Conservation (phyloP, 768 basidiomycete genomes). For the Boletus tomentosulus region DNA sequence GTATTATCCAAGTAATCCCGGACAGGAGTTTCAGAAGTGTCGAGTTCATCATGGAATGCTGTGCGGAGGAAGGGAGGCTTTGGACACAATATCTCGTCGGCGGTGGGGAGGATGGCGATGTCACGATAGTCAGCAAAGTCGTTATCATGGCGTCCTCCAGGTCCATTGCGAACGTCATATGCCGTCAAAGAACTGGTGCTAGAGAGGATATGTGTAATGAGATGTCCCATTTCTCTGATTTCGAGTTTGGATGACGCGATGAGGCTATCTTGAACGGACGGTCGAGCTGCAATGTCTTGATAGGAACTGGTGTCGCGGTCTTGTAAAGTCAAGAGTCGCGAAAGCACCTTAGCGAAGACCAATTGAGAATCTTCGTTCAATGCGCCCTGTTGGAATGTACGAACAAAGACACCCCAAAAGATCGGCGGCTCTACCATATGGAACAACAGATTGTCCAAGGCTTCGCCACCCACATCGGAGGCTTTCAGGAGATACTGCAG, state of each 20-base stretch:
- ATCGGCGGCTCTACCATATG: constrained; percentile 47
- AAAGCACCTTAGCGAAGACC: constrained; percentile 45
- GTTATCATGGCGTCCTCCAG: constrained; percentile 70
- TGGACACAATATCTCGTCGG: constrained; percentile 48
- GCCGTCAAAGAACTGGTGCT: constrained; percentile 12
- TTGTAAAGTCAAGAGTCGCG: constrained; percentile 41
- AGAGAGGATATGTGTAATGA: constrained; percentile 38
- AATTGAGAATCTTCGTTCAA: constrained; percentile 34
- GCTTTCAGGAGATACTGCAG: constrained; percentile 39
- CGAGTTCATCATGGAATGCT: constrained; percentile 19
- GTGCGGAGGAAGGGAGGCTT: constrained; percentile 48
- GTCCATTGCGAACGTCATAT: constrained; percentile 23
- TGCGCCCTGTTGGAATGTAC: constrained; percentile 29
- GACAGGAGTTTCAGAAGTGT: constrained; percentile 28
- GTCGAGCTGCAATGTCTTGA: constrained; percentile 33
- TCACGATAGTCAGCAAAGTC: constrained; percentile 54
- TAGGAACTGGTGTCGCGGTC: constrained; percentile 33
- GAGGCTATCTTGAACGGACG: constrained; percentile 22
- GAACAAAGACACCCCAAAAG: constrained; percentile 41
- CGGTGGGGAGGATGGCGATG: constrained; percentile 59
- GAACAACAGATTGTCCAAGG: constrained; percentile 37
- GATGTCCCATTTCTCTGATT: constrained; percentile 32
- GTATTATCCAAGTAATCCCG: constrained; percentile 56
- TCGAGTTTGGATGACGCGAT: constrained; percentile 21
- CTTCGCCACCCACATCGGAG: constrained; percentile 38